Evolutionary conservation across 2,329 filamentous ascomycete species (phyloP).

Genomic region (Trichoderma afroharzianum): DNA sequence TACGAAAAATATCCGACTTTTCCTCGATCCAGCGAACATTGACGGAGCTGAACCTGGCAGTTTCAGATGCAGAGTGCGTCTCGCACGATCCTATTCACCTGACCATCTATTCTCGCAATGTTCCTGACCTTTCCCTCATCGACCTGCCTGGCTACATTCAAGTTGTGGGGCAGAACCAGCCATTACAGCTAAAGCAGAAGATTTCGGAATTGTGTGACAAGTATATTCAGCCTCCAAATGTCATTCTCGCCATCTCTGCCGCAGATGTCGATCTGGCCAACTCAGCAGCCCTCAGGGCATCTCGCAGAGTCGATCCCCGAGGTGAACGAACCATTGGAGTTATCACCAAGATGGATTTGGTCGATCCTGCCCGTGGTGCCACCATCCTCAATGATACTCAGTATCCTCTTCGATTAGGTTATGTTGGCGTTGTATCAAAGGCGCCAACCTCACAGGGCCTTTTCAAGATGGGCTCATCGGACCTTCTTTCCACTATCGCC

Average conservation of each 20-base stretch:
- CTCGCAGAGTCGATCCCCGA: conserved; percentile 84
- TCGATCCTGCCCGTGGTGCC: conserved; percentile 75
- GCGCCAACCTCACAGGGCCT: conserved; percentile 67
- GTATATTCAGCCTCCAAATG: conserved; percentile 93
- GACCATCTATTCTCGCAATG: conserved; percentile 90
- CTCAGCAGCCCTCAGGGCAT: conserved; percentile 86
- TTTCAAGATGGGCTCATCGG: conserved; percentile 78
- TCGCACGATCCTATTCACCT: conserved; percentile 96
- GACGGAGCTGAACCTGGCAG: conserved; percentile 90
- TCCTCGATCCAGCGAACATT: conserved; percentile 86
- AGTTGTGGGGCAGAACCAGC: conserved; percentile 87
- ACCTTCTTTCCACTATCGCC: conserved; percentile 74
- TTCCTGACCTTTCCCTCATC: conserved; percentile 92
- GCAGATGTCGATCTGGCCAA: conserved; percentile 97
- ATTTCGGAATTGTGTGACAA: conserved; percentile 96
- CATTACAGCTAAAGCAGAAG: conserved; percentile 86
- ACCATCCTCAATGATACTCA: conserved; percentile 82
- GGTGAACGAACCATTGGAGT: conserved; percentile 97
- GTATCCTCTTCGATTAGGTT: conserved; percentile 90
- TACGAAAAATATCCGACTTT: conserved; percentile 90
- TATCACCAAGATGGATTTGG: conserved; percentile 98
- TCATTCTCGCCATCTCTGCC: conserved; percentile 95
- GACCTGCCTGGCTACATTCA: conserved; percentile 98
- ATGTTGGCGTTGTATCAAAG: conserved; percentile 90
- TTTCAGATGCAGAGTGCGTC: conserved; percentile 86